Base-by-base conservation (phyloP, 129 eudicot species). In the Chrysanthemum makinoi region DNA sequence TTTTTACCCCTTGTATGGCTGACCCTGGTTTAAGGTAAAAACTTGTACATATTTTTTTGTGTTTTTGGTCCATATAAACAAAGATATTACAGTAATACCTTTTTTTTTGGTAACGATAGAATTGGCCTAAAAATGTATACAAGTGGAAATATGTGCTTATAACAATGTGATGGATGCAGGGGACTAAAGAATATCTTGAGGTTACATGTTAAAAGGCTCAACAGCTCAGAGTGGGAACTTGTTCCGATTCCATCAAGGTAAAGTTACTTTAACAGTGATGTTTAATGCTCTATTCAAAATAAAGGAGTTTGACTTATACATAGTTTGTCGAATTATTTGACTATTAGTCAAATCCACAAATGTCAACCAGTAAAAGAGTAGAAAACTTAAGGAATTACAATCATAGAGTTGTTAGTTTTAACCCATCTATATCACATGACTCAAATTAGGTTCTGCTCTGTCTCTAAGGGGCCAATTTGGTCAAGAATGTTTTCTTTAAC, bases 1-100 rank as follows among this genome's bases (percentile, higher is more conserved):
- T 94, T 81, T 85, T 84, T 80, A 94, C 98, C 10, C 98, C 98
- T 69, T 94, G 98, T 78, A 83, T 70, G 39, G 80, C 95, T 68
- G 84, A 85, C 83, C 98, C 98, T 0, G 83, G 96, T 79, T 88
- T 89, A 65, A 86, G 98, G 98, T 90, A 64, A 80, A 78, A 76
- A 65, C 39, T 69, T 30, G 17, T 70, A 43, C n/a, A 65, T 43
- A 19, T 43, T 17, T 8, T 16, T 3, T 10, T 57, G 30, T 57
- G 62, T 19, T 57, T 12, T 8, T 57, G 33, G 62, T 18, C 33
- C 33, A 57, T 57, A 15, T 19, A 8, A 57, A 18, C 15, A 12
- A 60, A 60, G 7, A 0, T 39, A 39, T 35, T 15, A 15, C 33
- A 28, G 33, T 28, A 4, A n/a, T n/a, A 63, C 2, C 20, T 20